Percentiles rank a stretch among this genome's conserved stretches.
Conservation (phyloP, 2,329 filamentous ascomycete genomes). For the Aspergillus flavus region DNA sequence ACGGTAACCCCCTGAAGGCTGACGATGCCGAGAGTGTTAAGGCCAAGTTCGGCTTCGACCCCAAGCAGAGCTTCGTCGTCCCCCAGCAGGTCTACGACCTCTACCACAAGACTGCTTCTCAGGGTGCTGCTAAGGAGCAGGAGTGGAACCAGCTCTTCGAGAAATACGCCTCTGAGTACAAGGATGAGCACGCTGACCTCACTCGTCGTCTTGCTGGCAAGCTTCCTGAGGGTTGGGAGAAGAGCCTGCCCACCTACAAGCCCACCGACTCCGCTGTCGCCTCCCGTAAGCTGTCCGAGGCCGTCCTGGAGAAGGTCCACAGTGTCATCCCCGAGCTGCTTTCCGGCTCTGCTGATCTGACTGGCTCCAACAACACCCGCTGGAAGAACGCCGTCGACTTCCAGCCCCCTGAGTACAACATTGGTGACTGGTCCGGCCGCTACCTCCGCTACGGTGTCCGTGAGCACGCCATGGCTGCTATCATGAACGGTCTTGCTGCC, state of each 20-base stretch:
- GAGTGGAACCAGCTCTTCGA: slow-evolving; percentile 94
- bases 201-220: slow-evolving; percentile 76
- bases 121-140: slow-evolving; percentile 85
- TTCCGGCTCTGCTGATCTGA: slow-evolving; percentile 96
- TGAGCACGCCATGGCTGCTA: slow-evolving; percentile 55
- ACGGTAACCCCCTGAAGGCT: slow-evolving; percentile 92
- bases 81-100: slow-evolving; percentile 92
- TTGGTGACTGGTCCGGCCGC: slow-evolving; percentile 87
- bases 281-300: slow-evolving; percentile 95
- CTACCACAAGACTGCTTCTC: slow-evolving; percentile 80
- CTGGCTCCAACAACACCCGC: slow-evolving; percentile 96
- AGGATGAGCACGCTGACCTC: slow-evolving; percentile 78
- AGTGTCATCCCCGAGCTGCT: slow-evolving; percentile 82
- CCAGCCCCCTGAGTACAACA: slow-evolving; percentile 82
- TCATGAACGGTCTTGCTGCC: slow-evolving; percentile 77
- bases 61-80: slow-evolving; percentile 87
- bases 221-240: slow-evolving; percentile 96
- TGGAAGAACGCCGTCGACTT: slow-evolving; percentile 98
- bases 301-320: slow-evolving; percentile 86
- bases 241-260: slow-evolving; percentile 87
- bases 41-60: slow-evolving; percentile 93
- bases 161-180: slow-evolving; percentile 80
- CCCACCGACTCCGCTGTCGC: slow-evolving; percentile 81
- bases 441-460: slow-evolving; percentile 66
- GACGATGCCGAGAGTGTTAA: slow-evolving; percentile 95